A percentile compares a stretch with the other conserved stretches of the same genome.
These are phyloP conservation scores for Seiridium unicorne DNA, from an alignment of 2,329 filamentous ascomycete species.

Conservation along the genomic window DNA sequence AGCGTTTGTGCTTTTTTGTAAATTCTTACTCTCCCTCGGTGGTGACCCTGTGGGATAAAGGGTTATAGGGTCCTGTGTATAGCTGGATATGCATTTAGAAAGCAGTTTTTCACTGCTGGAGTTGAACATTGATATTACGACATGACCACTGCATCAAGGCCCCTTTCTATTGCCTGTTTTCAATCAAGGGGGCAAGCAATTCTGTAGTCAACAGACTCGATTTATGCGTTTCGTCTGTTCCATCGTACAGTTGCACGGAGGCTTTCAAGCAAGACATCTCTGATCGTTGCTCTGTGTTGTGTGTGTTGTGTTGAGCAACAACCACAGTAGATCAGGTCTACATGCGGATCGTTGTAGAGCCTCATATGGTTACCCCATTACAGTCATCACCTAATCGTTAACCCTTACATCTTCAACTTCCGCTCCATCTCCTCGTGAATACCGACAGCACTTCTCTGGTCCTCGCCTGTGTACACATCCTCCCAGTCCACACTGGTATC, in stretches of 20 bases:
- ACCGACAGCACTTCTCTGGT: conserved; percentile 65
- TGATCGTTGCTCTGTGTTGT: neutral
- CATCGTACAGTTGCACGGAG: neutral
- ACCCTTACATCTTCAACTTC: conserved; percentile 72
- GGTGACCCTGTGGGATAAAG: neutral
- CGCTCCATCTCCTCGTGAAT: conserved; percentile 94
- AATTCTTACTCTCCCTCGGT: conserved; percentile 6
- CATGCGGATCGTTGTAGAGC: too few relatives aligned
- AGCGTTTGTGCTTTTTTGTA: conserved; percentile 2
- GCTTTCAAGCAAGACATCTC: neutral
- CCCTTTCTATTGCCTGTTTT: neutral
- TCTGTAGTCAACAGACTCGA: neutral
- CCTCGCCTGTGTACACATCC: conserved; percentile 83
- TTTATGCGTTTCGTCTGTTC: neutral
- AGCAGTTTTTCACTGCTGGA: neutral
- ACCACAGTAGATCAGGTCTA: neutral
- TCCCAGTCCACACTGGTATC: conserved; percentile 86
- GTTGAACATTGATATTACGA: neutral
- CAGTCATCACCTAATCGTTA: conserved; percentile 15
- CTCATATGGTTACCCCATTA: neutral
- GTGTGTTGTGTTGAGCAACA: neutral
- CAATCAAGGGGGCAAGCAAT: neutral
- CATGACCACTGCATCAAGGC: neutral
- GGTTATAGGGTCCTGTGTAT: conserved; percentile 4
- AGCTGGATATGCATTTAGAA: conserved; percentile 11